phyloP scores from a whole-genome alignment of 805 yeast species.

The Candida ulmi region DNA sequence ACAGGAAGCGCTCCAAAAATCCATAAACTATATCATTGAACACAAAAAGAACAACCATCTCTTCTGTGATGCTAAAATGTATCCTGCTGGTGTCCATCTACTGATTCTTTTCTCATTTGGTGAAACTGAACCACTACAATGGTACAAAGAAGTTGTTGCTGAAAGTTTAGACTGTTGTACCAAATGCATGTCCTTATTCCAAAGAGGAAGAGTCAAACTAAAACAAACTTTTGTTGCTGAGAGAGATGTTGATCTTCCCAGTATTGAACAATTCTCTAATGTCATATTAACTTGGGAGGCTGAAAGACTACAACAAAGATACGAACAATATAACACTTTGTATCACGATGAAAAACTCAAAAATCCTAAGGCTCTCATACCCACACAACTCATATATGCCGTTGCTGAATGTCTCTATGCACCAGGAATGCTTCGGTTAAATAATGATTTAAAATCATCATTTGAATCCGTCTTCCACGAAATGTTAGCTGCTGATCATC shows the following conservation, averaged over 20 bases:
- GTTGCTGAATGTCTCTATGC: constrained; percentile 46
- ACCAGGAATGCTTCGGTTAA: constrained; percentile 43
- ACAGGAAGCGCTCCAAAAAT: constrained; percentile 32
- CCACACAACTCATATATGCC: constrained; percentile 18
- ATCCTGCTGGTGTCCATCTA: constrained; percentile 46
- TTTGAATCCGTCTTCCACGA: constrained; percentile 33
- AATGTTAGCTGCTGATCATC: constrained; percentile 24
- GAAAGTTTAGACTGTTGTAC: constrained; percentile 42
- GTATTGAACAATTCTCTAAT: constrained; percentile 17
- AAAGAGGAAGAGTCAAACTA: constrained; percentile 45
- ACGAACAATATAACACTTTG: background rate
- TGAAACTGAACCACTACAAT: constrained; percentile 37
- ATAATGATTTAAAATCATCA: constrained; percentile 27
- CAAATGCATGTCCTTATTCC: constrained; percentile 49
- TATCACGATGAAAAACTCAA: background rate
- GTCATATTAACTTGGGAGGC: constrained; percentile 24
- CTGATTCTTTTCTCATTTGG: constrained; percentile 58
- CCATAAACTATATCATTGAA: constrained; percentile 30
- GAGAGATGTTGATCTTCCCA: constrained; percentile 32
- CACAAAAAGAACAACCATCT: constrained; percentile 35
- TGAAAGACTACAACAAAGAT: constrained; percentile 10
- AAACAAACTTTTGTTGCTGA: constrained; percentile 45
- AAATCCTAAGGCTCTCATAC: constrained; percentile 6
- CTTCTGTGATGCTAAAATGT: constrained; percentile 49
- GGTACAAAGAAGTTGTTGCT: constrained; percentile 36